Evolutionary conservation across 371 early-diverging fungal species (phyloP), one percentile per base, ranked within the genome.

Genomic region (Umbelopsis sp.): DNA sequence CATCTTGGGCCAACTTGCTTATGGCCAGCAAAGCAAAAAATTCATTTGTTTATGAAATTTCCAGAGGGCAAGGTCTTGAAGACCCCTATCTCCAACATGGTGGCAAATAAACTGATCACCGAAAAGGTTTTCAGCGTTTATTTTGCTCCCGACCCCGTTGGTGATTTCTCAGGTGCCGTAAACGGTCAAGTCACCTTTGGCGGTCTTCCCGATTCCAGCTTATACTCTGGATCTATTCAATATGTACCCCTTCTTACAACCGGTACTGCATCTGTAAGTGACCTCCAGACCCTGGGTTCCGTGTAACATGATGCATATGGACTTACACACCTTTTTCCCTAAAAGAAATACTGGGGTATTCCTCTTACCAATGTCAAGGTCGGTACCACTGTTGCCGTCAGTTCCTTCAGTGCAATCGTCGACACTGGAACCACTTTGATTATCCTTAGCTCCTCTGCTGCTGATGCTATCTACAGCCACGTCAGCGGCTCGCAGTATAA

Each of bases 351-450:
- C 18, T 44, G 65, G 44, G 46, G 65, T 48, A 65, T 65, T 18
- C 44, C 37, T 14, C 44, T 65, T 10, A 18, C 3, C 29, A 65
- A 65, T 37, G 44, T 44, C 22, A 44, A 65, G 44, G 65, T 48
- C 18, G 65, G 65, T 41, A 53, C 29, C 46, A 8, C 50, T 14
- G 24, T 65, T 38, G 29, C 46, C 6, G 69, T 53, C 14, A 44
- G 22, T 37, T 53, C 51, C 37, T n/a, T 65, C 11, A n/a, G 65
- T 18, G 45, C 68, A 20, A 69, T 69, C 57, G 44, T 72, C 9
- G 72, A 72, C 38, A 72, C 72, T 44, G 72, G 72, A 20, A 71
- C 74, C 35, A 74, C 71, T 18, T 46, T 70, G 52, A 35, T 72
- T 12, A 50, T 69, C 35, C 65, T 77, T 50, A 62, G 68, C 14